These are phyloP conservation scores for Apostasia shenzhenica DNA, from an alignment of 106 monocot genomes.

Conservation along the genomic window DNA sequence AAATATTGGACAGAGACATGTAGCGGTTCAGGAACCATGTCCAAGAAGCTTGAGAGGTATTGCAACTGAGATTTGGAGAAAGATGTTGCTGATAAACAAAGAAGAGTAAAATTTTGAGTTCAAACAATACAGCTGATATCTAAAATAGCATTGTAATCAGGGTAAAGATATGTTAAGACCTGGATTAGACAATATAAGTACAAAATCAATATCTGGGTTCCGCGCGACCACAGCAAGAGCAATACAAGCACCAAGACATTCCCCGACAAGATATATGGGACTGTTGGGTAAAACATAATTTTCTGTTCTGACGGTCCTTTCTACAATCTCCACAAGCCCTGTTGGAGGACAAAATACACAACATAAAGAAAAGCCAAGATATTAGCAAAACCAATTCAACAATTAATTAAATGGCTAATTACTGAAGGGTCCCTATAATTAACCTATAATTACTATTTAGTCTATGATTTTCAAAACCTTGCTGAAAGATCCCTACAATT, in stretches of 20 bases:
- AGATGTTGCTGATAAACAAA: constrained; percentile 43
- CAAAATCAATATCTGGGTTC: constrained; percentile 64
- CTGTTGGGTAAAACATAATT: constrained; percentile 15
- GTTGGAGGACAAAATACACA: background rate
- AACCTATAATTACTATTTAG: too few species aligned
- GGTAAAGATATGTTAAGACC: constrained; percentile 29
- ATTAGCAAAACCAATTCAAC: background rate
- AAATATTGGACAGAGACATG: constrained; percentile 28
- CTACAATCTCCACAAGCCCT: constrained; percentile 66
- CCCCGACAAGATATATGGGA: constrained; percentile 86
- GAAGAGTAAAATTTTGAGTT: background rate
- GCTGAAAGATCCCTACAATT: too few species aligned
- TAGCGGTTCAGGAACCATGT: constrained; percentile 41
- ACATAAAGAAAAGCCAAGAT: background rate
- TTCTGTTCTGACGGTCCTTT: constrained; percentile 47
- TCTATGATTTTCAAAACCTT: too few species aligned
- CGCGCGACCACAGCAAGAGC: constrained; percentile 73
- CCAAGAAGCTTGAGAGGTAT: constrained; percentile 25
- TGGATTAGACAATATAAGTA: constrained; percentile 77
- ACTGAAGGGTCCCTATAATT: background rate
- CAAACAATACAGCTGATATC: background rate
- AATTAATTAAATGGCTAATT: background rate
- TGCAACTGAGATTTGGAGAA: constrained; percentile 47
- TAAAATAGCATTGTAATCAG: background rate
- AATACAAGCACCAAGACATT: constrained; percentile 78